Evolutionary conservation across 2,329 filamentous ascomycete genomes (phyloP).

Genomic region (Pseudocercospora pini-densiflorae): DNA sequence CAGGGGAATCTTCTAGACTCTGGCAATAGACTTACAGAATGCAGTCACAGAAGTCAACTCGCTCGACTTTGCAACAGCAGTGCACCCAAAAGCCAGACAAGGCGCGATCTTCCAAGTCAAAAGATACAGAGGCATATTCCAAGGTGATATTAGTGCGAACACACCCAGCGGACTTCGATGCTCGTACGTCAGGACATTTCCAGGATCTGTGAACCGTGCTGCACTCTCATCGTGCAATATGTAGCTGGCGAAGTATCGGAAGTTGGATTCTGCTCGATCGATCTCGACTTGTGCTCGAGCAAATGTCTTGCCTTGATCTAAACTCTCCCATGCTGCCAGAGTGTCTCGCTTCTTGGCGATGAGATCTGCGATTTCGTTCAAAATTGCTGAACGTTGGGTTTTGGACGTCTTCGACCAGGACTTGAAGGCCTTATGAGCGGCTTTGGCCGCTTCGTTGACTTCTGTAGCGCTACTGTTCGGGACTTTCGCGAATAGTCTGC

Average conservation of each 20-base stretch:
- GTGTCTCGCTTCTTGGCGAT: constrained; percentile 8
- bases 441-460: constrained; percentile 14
- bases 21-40: constrained; percentile 10
- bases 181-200: constrained; percentile 15
- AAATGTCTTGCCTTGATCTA: constrained; percentile 24
- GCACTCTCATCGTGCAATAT: constrained; percentile 19
- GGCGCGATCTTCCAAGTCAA: constrained; percentile 24
- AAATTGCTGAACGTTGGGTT: constrained; percentile 6
- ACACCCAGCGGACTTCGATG: constrained; percentile 19
- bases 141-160: constrained; percentile 19
- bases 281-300: constrained; percentile 18
- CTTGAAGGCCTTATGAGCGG: constrained; percentile 15
- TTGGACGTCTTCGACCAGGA: constrained; percentile 18
- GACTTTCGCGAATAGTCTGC: constrained; percentile 12
- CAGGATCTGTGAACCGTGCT: constrained; percentile 16
- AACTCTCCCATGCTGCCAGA: constrained; percentile 19
- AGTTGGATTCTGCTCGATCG: constrained; percentile 18
- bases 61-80: constrained; percentile 18
- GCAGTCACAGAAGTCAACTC: constrained; percentile 21
- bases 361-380: constrained; percentile 16
- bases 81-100: constrained; percentile 18
- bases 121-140: constrained; percentile 23
- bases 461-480: constrained; percentile 10
- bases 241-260: constrained; percentile 21
- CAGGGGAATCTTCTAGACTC: neutral